Base-by-base conservation (phyloP, 306 rosid genomes). In the Coriaria nepalensis region DNA sequence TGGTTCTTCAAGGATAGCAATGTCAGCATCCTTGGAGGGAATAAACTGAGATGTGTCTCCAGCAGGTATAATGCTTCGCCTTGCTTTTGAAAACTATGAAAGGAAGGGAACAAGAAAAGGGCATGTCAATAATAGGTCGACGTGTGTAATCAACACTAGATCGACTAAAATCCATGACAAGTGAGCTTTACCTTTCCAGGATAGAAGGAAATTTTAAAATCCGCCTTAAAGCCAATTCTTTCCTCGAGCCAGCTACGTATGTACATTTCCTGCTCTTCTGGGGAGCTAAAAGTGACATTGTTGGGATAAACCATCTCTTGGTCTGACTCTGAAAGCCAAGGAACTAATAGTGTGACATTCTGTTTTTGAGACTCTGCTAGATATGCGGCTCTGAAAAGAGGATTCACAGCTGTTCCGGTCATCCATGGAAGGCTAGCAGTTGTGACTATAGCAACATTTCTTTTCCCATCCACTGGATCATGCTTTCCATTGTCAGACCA, bases 391-490 rank as follows among this genome's bases (percentile, higher is more conserved):
- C 98, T 83, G 66, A 85, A 92, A 60, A 85, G 74, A 33, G 96
- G 98, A 56, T 92, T 92, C 53, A 92, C 98, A 33, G 98, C 87
- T 40, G 98, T 85, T 61, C 98, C 98, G 0, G 96, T 92, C 98
- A 92, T 79, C 98, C 98, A 92, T 57, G 96, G 96, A 77, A 92
- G 94, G 70, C 96, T 92, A 41, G 98, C 98, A 20, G 98, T 92
- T 52, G 98, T 92, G 53, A 90, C 94, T 36, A 90, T 90, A 37
- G 98, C 98, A 69, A 85, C 78, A 61, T 82, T 87, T 54, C 96
- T 68, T 69, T 82, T 86, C 50, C 63, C 68, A 35, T 66, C 72
- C 10, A 71, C 65, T 0, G 69, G 61, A 5, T 74, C 79, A 45
- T 69, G 78, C 72, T 85, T 90, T 58, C 70, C 61, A 43, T 69